A percentile compares a stretch with the other conserved stretches of the same genome.
These are phyloP conservation scores for Penicillium verrucosum DNA, from an alignment of 2,329 filamentous ascomycete genomes.

Conservation along the genomic window DNA sequence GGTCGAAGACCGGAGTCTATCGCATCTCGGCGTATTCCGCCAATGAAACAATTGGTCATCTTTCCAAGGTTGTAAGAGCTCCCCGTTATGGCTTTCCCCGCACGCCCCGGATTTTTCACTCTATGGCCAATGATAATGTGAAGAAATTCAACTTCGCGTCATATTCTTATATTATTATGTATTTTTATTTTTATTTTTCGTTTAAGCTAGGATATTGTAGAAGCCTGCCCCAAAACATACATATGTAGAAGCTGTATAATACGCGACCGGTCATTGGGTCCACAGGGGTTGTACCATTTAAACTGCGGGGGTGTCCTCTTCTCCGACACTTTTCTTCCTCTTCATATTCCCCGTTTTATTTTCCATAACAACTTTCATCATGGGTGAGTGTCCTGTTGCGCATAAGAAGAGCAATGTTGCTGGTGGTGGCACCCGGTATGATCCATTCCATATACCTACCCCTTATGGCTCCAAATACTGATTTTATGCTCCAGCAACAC, in stretches of 20 bases:
- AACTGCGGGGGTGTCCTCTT: constrained; percentile 6
- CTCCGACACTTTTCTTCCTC: not conserved
- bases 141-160: not conserved
- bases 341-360: not conserved
- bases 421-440: constrained; percentile 59
- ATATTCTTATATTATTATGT: not conserved
- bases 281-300: constrained; percentile 1
- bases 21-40: constrained; percentile 4
- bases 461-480: not conserved
- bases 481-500: constrained; percentile 45
- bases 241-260: constrained; percentile 1
- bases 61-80: not conserved
- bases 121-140: not conserved
- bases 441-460: not conserved
- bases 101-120: constrained; percentile 1
- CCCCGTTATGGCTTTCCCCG: constrained; percentile 2
- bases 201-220: not conserved
- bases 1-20: not conserved
- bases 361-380: constrained; percentile 8
- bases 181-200: not conserved
- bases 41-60: not conserved
- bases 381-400: constrained; percentile 30
- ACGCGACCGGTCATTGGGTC: constrained; percentile 2
- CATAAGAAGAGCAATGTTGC: constrained; percentile 35
- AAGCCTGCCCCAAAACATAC: not conserved